Evolutionary conservation across 305 asterid genomes (phyloP).

Genomic region (Stenogyne calaminthoides): DNA sequence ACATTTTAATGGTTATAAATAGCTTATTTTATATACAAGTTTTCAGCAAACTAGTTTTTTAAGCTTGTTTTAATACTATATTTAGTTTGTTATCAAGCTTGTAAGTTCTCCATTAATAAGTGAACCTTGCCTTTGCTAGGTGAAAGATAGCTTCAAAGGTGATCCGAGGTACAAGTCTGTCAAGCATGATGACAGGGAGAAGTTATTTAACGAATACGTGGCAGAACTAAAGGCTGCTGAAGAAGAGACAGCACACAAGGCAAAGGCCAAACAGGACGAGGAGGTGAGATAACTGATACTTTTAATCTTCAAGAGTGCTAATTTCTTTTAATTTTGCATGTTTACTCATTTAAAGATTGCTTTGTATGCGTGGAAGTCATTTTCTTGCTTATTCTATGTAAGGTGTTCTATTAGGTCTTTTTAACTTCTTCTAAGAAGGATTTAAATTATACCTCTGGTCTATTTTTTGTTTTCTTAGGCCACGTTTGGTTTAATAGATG

Average conservation of each 20-base stretch:
- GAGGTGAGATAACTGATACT: slow-evolving; percentile 56
- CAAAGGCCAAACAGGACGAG: slow-evolving; percentile 67
- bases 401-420: slow-evolving; percentile 1
- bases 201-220: slow-evolving; percentile 67
- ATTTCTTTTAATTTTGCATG: slow-evolving; percentile 17
- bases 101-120: slow-evolving; percentile 9
- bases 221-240: slow-evolving; percentile 83
- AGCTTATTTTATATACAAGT: background rate
- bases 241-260: slow-evolving; percentile 54
- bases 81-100: slow-evolving; percentile 15
- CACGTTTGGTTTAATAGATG: too few species aligned
- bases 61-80: background rate
- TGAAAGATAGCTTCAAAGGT: slow-evolving; percentile 76
- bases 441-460: background rate
- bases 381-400: background rate
- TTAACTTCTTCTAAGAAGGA: background rate
- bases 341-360: background rate
- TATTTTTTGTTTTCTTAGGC: background rate
- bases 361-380: background rate
- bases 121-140: slow-evolving; percentile 50
- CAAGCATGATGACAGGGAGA: slow-evolving; percentile 87
- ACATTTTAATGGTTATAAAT: background rate
- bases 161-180: slow-evolving; percentile 91
- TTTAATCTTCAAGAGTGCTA: slow-evolving; percentile 11
- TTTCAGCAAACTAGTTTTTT: background rate